These are phyloP conservation scores for Akanthomyces dipterigenus DNA, from an alignment of 2,329 filamentous ascomycete genomes.

Conservation along the genomic window DNA sequence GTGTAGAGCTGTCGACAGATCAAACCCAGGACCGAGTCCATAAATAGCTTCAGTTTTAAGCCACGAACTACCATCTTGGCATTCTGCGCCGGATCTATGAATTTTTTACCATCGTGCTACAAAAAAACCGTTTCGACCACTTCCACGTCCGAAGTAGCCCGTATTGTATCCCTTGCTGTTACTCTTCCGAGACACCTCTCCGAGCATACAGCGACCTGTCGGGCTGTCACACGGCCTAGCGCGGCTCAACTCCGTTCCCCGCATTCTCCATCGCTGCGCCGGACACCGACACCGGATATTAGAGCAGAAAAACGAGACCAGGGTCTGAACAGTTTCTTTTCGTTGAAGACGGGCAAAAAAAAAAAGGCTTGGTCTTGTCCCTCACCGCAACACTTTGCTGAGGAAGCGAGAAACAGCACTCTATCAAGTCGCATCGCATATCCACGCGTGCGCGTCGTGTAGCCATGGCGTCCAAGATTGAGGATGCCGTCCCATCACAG, in stretches of 20 bases:
- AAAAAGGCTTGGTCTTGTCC: not conserved
- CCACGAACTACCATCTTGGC: too few species aligned
- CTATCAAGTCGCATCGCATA: not conserved
- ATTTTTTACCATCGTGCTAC: too few species aligned
- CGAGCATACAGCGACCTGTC: not conserved
- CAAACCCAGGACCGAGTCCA: too few species aligned
- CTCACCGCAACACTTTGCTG: not conserved
- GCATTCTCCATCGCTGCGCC: conserved; percentile 3
- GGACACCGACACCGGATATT: not conserved
- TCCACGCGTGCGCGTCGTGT: not conserved
- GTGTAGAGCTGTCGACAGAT: too few species aligned
- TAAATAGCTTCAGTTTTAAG: too few species aligned
- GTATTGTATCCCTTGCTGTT: not conserved
- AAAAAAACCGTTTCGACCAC: too few species aligned
- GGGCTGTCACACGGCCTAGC: too few species aligned
- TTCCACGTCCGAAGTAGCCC: not conserved
- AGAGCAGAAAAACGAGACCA: not conserved
- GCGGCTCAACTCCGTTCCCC: not conserved
- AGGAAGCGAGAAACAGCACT: not conserved
- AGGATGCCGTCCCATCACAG: not conserved
- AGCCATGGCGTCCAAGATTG: conserved; percentile 8
- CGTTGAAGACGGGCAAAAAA: not conserved
- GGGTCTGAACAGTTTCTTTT: not conserved
- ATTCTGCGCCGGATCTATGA: too few species aligned
- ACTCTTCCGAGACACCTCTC: not conserved